Evolutionary conservation across 148 eudicot genomes (phyloP), one percentile per base, ranked within the genome.

Genomic region (Vaccinium vitisidaea): DNA sequence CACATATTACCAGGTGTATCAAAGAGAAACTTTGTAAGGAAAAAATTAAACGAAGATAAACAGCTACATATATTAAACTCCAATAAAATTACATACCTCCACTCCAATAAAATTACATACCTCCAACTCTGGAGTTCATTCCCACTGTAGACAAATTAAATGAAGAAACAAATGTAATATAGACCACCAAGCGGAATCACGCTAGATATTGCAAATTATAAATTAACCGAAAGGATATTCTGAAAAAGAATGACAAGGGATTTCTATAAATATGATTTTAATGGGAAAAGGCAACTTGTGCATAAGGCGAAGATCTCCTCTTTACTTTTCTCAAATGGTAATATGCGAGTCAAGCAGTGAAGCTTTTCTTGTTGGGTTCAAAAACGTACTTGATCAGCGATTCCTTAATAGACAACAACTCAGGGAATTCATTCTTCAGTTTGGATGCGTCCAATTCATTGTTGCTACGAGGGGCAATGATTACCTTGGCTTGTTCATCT

Each of bases 391-490:
- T 81, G 25, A 81, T 23, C n/a, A 81, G 75, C 5, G 83, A 65
- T 46, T 81, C 83, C 83, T 81, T 65, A 71, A 81, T 65, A 3
- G 83, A 23, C 75, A 81, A 12, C 83, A 81, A 15, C 55, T 48
- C 74, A 8, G 83, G 83, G 75, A 81, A 81, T 71, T 81, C 83
- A 1, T 65, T 65, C 54, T 81, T 81, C 58, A 81, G 23, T 32
- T 81, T 81, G 39, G 83, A 81, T 14, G 83, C 83, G 9, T 81
- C 75, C 83, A 81, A 48, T 25, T 81, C 83, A 48, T 81, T 81
- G 75, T 81, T 81, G 75, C 83, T 81, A 9, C 75, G 83, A 81
- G 83, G 83, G 83, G 75, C 83, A 23, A 65, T 16, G 3, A 65
- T 46, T 48, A 23, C 75, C 83, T 81, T 65, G 21, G 79, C 79